Conservation (phyloP, 495 filamentous ascomycete genomes). For the Chlorociboria aeruginascens region DNA sequence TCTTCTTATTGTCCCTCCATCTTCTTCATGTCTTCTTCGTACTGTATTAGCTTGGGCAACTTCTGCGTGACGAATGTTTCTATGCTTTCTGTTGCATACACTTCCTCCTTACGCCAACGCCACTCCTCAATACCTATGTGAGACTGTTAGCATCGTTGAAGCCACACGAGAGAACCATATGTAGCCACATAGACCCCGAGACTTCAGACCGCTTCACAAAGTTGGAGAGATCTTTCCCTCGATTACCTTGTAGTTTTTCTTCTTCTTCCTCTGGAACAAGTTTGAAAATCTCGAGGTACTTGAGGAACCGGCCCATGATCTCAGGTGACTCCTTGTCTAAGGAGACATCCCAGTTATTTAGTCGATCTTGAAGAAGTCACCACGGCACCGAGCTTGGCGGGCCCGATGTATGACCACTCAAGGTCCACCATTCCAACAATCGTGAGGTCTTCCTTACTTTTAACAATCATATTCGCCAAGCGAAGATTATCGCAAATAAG, state of each 20-base stretch:
- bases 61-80: neutral
- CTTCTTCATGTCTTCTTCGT: neutral
- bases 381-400: constrained; percentile 25
- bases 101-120: neutral
- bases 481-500: constrained; percentile 27
- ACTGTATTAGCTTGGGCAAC: neutral
- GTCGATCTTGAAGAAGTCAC: constrained; percentile 18
- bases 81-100: neutral
- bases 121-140: neutral
- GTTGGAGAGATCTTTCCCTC: constrained; percentile 21
- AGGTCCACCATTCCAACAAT: constrained; percentile 26
- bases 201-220: constrained; percentile 16
- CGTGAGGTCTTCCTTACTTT: constrained; percentile 15
- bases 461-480: constrained; percentile 25
- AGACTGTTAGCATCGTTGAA: too few species aligned
- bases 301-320: constrained; percentile 20
- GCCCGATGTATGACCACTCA: constrained; percentile 26
- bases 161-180: constrained; percentile 24
- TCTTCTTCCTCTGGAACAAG: constrained; percentile 26
- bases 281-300: constrained; percentile 22
- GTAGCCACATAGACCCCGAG: constrained; percentile 26
- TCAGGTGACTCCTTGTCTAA: constrained; percentile 17
- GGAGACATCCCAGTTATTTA: neutral
- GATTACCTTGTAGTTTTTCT: constrained; percentile 15
- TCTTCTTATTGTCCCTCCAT: neutral